A percentile compares a stretch with the other conserved stretches of the same genome.
These are phyloP conservation scores for Paxillus ammoniavirescens DNA, from an alignment of 768 basidiomycete species.

Conservation along the genomic window DNA sequence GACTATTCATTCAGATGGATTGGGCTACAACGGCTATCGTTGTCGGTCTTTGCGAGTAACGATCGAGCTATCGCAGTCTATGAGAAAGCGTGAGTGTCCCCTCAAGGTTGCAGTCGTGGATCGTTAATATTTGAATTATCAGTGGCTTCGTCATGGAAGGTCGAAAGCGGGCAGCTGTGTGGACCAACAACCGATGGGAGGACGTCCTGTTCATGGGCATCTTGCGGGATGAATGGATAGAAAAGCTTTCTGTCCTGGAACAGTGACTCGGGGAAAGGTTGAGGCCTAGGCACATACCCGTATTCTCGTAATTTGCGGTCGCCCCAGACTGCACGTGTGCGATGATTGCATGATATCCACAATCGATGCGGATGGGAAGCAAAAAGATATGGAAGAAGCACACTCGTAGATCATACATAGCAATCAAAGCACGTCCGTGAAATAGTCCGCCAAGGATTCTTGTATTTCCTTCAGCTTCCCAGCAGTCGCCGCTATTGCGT, in stretches of 20 bases:
- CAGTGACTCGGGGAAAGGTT: slow-evolving; percentile 8
- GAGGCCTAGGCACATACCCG: too few relatives aligned
- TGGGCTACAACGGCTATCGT: slow-evolving; percentile 39
- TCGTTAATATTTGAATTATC: background rate
- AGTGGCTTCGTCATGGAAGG: slow-evolving; percentile 45
- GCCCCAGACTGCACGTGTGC: too few relatives aligned
- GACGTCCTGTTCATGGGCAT: slow-evolving; percentile 40
- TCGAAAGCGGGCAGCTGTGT: slow-evolving; percentile 33
- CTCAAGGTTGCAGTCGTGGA: background rate
- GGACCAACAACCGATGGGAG: slow-evolving; percentile 37
- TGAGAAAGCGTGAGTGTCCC: slow-evolving; percentile 38
- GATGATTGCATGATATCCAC: too few relatives aligned
- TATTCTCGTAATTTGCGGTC: too few relatives aligned
- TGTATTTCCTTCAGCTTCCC: slow-evolving; percentile 46
- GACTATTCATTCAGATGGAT: slow-evolving; percentile 41
- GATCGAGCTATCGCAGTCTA: slow-evolving; percentile 39
- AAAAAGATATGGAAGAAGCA: too few relatives aligned
- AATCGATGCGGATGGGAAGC: background rate
- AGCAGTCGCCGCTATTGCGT: slow-evolving; percentile 39
- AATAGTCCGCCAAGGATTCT: slow-evolving; percentile 46
- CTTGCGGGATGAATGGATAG: slow-evolving; percentile 40
- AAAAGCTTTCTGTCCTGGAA: slow-evolving; percentile 15
- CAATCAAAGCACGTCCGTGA: slow-evolving; percentile 39
- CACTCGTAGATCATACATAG: background rate
- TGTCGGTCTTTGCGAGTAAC: slow-evolving; percentile 40